phyloP scores from a whole-genome alignment of 2,329 filamentous ascomycete genomes.

The Colletotrichum sp. region DNA sequence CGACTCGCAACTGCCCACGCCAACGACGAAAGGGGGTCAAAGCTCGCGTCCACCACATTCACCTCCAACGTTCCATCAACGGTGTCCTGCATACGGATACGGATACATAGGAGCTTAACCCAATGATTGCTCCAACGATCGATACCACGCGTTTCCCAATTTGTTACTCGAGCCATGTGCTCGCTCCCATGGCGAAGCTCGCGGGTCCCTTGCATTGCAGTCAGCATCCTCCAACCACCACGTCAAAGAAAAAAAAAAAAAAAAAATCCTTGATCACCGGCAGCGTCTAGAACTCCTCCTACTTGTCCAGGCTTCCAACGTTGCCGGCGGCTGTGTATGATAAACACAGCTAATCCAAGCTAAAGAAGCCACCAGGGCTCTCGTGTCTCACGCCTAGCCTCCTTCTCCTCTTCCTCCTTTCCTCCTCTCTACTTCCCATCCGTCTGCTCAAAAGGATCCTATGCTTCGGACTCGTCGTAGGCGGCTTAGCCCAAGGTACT shows the following conservation, averaged over 20 bases:
- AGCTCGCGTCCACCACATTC: neutral
- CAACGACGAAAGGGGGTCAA: neutral
- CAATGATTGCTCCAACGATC: neutral
- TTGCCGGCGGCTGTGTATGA: neutral
- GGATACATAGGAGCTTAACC: neutral
- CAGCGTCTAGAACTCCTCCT: neutral
- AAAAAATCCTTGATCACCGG: neutral
- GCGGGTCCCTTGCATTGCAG: neutral
- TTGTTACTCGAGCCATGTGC: neutral
- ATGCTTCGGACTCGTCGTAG: neutral
- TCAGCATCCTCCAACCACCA: neutral
- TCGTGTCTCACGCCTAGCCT: neutral
- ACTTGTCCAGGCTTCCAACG: neutral
- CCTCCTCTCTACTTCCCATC: neutral
- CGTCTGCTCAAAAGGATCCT: neutral
- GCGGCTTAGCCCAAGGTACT: neutral
- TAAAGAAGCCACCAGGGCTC: neutral
- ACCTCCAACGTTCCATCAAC: neutral
- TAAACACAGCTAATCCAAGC: neutral
- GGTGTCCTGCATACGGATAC: neutral
- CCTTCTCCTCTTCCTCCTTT: neutral
- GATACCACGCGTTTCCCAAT: neutral
- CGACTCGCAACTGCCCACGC: neutral
- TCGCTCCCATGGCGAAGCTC: neutral
- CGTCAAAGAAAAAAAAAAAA: neutral